phyloP scores from a whole-genome alignment of 2,329 filamentous ascomycete species.

The Microascus cirrosus region DNA sequence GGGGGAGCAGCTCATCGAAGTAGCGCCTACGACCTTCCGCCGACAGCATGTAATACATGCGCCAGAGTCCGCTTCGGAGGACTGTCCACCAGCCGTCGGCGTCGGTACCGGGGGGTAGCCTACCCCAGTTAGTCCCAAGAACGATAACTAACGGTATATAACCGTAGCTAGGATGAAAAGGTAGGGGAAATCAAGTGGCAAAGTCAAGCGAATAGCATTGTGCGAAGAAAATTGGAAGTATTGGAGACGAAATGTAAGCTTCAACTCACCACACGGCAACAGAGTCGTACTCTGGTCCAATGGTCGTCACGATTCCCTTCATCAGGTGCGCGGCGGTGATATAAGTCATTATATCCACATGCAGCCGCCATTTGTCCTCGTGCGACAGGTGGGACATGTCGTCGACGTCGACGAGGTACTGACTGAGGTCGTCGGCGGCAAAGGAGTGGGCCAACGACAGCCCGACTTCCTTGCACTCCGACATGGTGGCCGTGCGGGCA shows the following conservation, averaged over 20 bases:
- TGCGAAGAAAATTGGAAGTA: background rate
- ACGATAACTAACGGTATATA: background rate
- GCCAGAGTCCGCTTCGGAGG: constrained; percentile 67
- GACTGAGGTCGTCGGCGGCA: constrained; percentile 59
- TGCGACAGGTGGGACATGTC: constrained; percentile 52
- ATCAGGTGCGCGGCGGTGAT: constrained; percentile 65
- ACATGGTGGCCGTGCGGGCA: constrained; percentile 51
- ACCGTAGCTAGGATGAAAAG: background rate
- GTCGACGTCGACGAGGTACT: constrained; percentile 64
- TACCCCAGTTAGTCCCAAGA: constrained; percentile 18
- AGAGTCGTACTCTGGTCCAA: constrained; percentile 65
- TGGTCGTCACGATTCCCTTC: constrained; percentile 62
- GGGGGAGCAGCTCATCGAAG: constrained; percentile 65
- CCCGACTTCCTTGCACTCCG: constrained; percentile 62
- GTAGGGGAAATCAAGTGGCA: background rate
- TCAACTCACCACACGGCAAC: constrained; percentile 68
- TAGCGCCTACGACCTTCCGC: constrained; percentile 62
- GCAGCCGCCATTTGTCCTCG: constrained; percentile 64
- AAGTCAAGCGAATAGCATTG: background rate
- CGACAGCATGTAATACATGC: constrained; percentile 63
- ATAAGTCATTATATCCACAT: constrained; percentile 68
- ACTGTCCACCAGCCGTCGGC: constrained; percentile 64
- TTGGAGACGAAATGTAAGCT: background rate
- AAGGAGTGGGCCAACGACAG: constrained; percentile 68
- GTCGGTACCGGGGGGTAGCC: constrained; percentile 65